phyloP scores from a whole-genome alignment of 805 yeast species.

The Starmerella sp. region DNA sequence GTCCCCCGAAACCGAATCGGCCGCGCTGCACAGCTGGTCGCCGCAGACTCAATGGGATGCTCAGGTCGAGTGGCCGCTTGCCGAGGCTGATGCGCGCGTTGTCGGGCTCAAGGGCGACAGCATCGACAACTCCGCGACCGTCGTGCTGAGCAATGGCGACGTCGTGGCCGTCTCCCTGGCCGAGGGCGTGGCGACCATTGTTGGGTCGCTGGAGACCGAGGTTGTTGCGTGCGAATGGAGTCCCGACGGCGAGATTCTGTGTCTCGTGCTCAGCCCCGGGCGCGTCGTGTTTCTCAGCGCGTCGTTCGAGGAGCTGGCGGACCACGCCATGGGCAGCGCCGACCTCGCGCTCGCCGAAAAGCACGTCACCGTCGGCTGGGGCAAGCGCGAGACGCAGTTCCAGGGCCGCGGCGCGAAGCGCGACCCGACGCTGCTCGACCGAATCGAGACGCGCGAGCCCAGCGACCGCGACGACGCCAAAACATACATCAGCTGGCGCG shows the following conservation, averaged over 20 bases:
- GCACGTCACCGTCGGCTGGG: slow-evolving; percentile 98
- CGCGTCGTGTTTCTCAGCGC: slow-evolving; percentile 45
- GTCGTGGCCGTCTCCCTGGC: slow-evolving; percentile 39
- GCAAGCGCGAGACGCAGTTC: slow-evolving; percentile 91
- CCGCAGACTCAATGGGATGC: slow-evolving; percentile 9
- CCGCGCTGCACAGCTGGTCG: slow-evolving; percentile 14
- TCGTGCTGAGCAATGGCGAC: slow-evolving; percentile 68
- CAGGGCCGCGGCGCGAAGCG: slow-evolving; percentile 65
- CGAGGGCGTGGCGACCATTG: slow-evolving; percentile 48
- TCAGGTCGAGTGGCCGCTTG: slow-evolving; percentile 10
- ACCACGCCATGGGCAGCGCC: slow-evolving; percentile 42
- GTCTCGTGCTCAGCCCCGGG: slow-evolving; percentile 41
- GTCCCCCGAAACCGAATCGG: background rate
- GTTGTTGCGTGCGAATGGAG: slow-evolving; percentile 73
- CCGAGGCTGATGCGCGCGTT: background rate
- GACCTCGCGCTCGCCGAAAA: slow-evolving; percentile 56
- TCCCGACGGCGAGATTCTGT: slow-evolving; percentile 78
- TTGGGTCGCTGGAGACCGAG: slow-evolving; percentile 74
- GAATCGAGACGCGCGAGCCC: slow-evolving; percentile 55
- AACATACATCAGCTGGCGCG: slow-evolving; percentile 74
- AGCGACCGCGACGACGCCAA: slow-evolving; percentile 41
- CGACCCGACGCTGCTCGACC: slow-evolving; percentile 81
- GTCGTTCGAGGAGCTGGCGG: slow-evolving; percentile 57
- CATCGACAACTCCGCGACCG: slow-evolving; percentile 43
- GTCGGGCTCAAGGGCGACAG: slow-evolving; percentile 11